phyloP scores from a whole-genome alignment of 2,329 filamentous ascomycete genomes.

The Cordyceps cicadae region DNA sequence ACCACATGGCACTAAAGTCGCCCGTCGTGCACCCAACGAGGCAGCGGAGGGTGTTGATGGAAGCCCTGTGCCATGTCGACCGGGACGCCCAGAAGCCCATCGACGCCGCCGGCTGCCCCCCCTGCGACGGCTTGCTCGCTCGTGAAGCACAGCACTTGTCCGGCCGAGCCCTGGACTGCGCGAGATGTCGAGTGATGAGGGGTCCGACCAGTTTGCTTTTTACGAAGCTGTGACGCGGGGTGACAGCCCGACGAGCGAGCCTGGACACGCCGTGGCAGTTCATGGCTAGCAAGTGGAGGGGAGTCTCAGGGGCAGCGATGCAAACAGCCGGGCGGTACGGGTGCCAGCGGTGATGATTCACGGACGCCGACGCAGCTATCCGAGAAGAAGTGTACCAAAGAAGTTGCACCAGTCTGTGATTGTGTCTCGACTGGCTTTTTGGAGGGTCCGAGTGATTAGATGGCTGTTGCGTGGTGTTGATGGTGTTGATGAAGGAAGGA shows the following conservation, averaged over 20 bases:
- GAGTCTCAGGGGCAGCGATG: too few species aligned
- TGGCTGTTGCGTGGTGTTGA: not conserved
- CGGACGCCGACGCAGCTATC: not conserved
- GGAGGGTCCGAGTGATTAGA: not conserved
- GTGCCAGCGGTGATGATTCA: not conserved
- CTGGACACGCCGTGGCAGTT: not conserved
- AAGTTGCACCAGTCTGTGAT: not conserved
- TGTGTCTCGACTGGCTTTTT: not conserved
- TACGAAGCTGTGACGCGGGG: not conserved
- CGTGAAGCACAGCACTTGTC: constrained; percentile 8
- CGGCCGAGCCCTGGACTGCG: not conserved
- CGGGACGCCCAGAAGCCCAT: constrained; percentile 4
- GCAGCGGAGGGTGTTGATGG: constrained; percentile 47
- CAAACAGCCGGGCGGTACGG: not conserved
- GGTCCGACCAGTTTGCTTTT: not conserved
- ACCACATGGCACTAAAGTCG: constrained; percentile 50
- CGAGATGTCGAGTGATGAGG: not conserved
- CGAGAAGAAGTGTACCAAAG: not conserved
- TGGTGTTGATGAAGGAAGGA: not conserved
- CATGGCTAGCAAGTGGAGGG: not conserved
- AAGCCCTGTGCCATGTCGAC: constrained; percentile 39
- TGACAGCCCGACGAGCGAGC: not conserved
- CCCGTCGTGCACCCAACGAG: constrained; percentile 46
- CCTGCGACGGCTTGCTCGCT: not conserved
- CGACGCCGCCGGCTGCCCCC: not conserved